Evolutionary conservation across 148 eudicot species (phyloP).

Genomic region (Selenicereus undatus): DNA sequence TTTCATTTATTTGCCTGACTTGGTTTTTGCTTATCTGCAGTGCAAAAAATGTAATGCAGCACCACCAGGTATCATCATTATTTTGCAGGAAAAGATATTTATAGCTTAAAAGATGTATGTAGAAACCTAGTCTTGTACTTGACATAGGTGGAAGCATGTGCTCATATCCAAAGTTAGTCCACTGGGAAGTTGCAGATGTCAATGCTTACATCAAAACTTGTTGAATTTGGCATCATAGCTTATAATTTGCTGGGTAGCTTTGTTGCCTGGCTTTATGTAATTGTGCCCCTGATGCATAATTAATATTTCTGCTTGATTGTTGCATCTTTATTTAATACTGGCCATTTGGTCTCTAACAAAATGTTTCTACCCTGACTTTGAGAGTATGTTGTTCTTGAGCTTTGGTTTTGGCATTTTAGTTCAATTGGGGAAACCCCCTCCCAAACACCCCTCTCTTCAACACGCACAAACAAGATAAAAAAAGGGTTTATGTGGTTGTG

Average conservation of each 20-base stretch:
- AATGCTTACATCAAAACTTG: neutral
- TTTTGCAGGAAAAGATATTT: neutral
- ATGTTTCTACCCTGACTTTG: too few species aligned
- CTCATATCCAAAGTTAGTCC: neutral
- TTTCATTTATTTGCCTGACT: constrained; percentile 9
- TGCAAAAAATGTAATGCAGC: constrained; percentile 76
- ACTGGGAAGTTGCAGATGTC: neutral
- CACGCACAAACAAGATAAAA: too few species aligned
- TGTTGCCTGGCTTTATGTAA: too few species aligned
- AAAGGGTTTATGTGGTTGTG: too few species aligned
- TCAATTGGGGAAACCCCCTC: too few species aligned
- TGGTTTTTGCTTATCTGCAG: constrained; percentile 35
- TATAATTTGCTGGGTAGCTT: too few species aligned
- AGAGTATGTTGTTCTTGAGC: too few species aligned
- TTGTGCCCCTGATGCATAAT: neutral
- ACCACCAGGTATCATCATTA: constrained; percentile 42
- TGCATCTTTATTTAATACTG: neutral
- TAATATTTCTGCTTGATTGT: neutral
- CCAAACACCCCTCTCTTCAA: too few species aligned
- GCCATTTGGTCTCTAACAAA: neutral
- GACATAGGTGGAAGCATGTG: constrained; percentile 4
- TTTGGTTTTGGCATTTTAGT: too few species aligned
- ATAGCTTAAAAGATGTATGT: neutral
- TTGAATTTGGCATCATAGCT: neutral
- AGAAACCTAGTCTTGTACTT: neutral